phyloP scores from a whole-genome alignment of 2,329 filamentous ascomycete genomes.

The Xylaria sp. region DNA sequence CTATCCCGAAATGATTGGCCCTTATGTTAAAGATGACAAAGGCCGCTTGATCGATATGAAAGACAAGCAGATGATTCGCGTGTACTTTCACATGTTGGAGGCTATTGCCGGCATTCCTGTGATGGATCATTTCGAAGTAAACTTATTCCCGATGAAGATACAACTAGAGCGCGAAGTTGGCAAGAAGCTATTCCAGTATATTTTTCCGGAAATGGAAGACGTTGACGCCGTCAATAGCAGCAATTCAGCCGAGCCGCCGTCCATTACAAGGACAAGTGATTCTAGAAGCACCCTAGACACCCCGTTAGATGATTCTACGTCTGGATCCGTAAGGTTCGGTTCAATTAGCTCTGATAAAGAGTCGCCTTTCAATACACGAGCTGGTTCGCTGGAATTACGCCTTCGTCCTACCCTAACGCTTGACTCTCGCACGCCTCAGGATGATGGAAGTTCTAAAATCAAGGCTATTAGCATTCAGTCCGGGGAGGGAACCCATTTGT shows the following conservation, averaged over 20 bases:
- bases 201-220: conserved; percentile 86
- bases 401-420: conserved; percentile 83
- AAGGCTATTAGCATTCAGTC: conserved; percentile 64
- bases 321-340: conserved; percentile 54
- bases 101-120: conserved; percentile 97
- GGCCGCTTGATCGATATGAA: conserved; percentile 62
- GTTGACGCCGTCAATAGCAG: conserved; percentile 56
- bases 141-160: conserved; percentile 90
- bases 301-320: conserved; percentile 51
- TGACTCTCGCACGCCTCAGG: conserved; percentile 53
- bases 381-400: conserved; percentile 82
- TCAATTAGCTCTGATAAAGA: conserved; percentile 59
- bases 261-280: conserved; percentile 62
- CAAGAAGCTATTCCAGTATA: conserved; percentile 94
- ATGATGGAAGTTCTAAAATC: conserved; percentile 52
- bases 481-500: conserved; percentile 59
- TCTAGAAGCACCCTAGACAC: conserved; percentile 62
- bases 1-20: conserved; percentile 95
- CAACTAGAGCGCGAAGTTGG: conserved; percentile 94
- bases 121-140: conserved; percentile 96
- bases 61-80: conserved; percentile 85
- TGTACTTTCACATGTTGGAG: conserved; percentile 98
- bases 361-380: conserved; percentile 67
- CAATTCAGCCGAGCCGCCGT: conserved; percentile 69
- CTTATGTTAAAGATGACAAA: conserved; percentile 79